phyloP scores from a whole-genome alignment of 2,329 filamentous ascomycete genomes.

The Paraconiothyrium brasiliense region DNA sequence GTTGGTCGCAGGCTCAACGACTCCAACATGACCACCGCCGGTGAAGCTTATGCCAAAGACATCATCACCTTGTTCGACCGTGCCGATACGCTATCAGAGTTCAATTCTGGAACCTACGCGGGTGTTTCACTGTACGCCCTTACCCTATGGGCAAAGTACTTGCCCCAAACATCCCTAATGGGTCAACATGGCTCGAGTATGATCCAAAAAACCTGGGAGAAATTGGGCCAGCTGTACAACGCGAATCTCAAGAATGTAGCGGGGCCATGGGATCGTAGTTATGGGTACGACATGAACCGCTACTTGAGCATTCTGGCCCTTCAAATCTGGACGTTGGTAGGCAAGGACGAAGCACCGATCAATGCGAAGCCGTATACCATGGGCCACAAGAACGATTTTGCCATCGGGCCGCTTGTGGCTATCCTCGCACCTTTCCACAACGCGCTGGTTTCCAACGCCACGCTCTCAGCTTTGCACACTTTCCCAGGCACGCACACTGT shows the following conservation, averaged over 20 bases:
- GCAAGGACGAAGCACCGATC: slow-evolving; percentile 55
- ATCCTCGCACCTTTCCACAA: slow-evolving; percentile 63
- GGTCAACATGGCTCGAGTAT: slow-evolving; percentile 61
- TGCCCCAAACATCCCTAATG: slow-evolving; percentile 64
- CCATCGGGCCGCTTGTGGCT: slow-evolving; percentile 66
- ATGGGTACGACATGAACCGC: slow-evolving; percentile 71
- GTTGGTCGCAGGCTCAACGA: slow-evolving; percentile 64
- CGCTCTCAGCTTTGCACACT: slow-evolving; percentile 50
- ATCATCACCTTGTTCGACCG: slow-evolving; percentile 66
- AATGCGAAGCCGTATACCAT: slow-evolving; percentile 59
- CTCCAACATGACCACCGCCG: slow-evolving; percentile 66
- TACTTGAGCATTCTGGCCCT: slow-evolving; percentile 67
- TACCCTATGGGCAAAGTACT: slow-evolving; percentile 68
- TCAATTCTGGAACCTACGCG: slow-evolving; percentile 70
- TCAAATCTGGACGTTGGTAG: slow-evolving; percentile 68
- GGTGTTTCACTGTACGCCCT: slow-evolving; percentile 69
- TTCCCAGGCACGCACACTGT: slow-evolving; percentile 66
- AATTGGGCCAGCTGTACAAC: slow-evolving; percentile 64
- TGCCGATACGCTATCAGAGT: slow-evolving; percentile 68
- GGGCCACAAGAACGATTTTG: slow-evolving; percentile 68
- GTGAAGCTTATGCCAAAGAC: slow-evolving; percentile 65
- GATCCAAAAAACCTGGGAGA: slow-evolving; percentile 63
- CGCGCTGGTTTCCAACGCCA: slow-evolving; percentile 55
- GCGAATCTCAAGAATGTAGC: slow-evolving; percentile 68
- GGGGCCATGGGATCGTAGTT: slow-evolving; percentile 71